Base-by-base conservation (phyloP, 176 grass and related monocot genomes). In the Phragmites australis region DNA sequence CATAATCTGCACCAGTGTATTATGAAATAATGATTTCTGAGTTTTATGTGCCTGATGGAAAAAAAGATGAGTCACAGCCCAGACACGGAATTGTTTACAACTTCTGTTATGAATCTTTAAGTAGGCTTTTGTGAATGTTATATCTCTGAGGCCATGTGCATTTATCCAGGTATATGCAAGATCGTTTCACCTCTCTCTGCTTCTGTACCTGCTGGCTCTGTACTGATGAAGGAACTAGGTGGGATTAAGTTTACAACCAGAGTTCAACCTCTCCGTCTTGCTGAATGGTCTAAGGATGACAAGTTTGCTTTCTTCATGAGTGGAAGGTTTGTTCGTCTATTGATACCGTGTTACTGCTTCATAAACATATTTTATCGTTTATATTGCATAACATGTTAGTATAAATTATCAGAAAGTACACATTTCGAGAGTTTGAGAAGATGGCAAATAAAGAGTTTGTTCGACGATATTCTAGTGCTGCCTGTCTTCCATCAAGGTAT, bases 401-500 rank as follows among this genome's bases (percentile, higher is more conserved):
- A 37, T 55, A 16, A 78, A 42, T 82, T 85, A 79, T 83, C 92
- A 99, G 96, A 72, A 99, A 93, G 42, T 99, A 99, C 64, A 99
- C 88, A 72, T 99, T 95, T 75, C 84, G 96, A 64, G 93, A 99
- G 76, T 99, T 95, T 60, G 96, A 99, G 87, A 99, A 95, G 82
- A 99, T 95, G 70, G 96, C 92, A 32, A 95, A 99, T 88, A 99
- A 95, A 74, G 90, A 83, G 86, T 99, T 93, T 84, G 68, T 88
- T 76, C 84, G 93, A 82, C 93, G 93, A 87, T 99, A 93, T 75
- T 93, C 86, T 49, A 95, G 96, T 87, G 23, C 92, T 66, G 90
- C 90, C 22, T 94, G 83, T 76, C 90, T 95, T 53, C 88, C 96
- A 69, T 73, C 86, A 84, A 99, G 81, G 39, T 95, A 93, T 76